Percentiles rank a stretch among this genome's conserved stretches.
These are phyloP conservation scores for Falciphora oryzae DNA, from an alignment of 2,329 filamentous ascomycete genomes.

Conservation along the genomic window DNA sequence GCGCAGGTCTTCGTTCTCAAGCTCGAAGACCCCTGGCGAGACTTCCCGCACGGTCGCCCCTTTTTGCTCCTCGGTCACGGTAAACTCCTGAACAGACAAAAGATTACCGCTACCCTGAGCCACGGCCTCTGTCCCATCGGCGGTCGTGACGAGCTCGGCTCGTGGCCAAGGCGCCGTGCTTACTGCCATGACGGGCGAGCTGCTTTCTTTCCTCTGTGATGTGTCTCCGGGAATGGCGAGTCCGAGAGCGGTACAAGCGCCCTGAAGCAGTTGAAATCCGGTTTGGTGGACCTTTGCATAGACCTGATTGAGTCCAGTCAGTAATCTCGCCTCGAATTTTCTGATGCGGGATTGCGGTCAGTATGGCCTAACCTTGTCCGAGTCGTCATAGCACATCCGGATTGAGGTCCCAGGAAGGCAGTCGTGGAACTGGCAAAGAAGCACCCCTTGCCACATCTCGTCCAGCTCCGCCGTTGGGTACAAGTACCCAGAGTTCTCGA, in stretches of 20 bases:
- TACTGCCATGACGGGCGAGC: constrained; percentile 33
- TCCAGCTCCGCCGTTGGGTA: constrained; percentile 64
- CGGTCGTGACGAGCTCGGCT: constrained; percentile 43
- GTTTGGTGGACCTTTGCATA: constrained; percentile 54
- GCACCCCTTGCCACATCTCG: constrained; percentile 60
- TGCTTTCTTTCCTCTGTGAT: constrained; percentile 20
- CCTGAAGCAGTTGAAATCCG: constrained; percentile 46
- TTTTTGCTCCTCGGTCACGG: constrained; percentile 13
- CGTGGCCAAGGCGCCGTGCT: constrained; percentile 60
- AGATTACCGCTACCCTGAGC: constrained; percentile 21
- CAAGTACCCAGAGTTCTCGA: constrained; percentile 47
- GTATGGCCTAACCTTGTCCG: constrained; percentile 40
- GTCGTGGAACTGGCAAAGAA: constrained; percentile 66
- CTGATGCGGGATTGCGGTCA: not conserved
- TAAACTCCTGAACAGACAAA: constrained; percentile 9
- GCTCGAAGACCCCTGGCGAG: constrained; percentile 43
- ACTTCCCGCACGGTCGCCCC: constrained; percentile 44
- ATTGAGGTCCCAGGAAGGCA: constrained; percentile 62
- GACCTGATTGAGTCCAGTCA: constrained; percentile 31
- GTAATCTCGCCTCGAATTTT: constrained; percentile 9
- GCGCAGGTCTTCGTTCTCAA: constrained; percentile 49
- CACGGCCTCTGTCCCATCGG: constrained; percentile 21
- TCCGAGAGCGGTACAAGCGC: constrained; percentile 49
- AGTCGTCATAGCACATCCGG: constrained; percentile 66
- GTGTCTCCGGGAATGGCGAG: constrained; percentile 33